phyloP scores from a whole-genome alignment of 2,329 filamentous ascomycete species.

The Pseudogymnoascus sp. region DNA sequence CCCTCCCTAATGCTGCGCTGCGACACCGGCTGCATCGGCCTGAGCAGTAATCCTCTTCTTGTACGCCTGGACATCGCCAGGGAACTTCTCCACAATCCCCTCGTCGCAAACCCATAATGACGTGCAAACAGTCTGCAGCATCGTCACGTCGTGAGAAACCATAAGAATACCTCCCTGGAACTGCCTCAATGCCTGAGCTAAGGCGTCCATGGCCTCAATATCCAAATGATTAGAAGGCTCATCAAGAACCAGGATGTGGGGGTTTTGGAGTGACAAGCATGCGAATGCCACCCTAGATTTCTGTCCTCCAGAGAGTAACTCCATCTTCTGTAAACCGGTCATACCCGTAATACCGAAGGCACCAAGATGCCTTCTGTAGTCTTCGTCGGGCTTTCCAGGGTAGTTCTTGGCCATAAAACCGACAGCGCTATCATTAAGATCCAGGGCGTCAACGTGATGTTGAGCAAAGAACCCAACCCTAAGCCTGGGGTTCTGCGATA shows the following conservation, averaged over 20 bases:
- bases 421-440: slow-evolving; percentile 80
- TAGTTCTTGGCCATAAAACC: slow-evolving; percentile 93
- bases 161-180: slow-evolving; percentile 96
- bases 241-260: slow-evolving; percentile 94
- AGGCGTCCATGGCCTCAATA: slow-evolving; percentile 97
- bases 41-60: slow-evolving; percentile 93
- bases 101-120: slow-evolving; percentile 95
- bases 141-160: slow-evolving; percentile 98
- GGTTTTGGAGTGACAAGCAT: slow-evolving; percentile 87
- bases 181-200: slow-evolving; percentile 71
- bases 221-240: slow-evolving; percentile 98
- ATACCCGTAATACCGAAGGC: slow-evolving; percentile 88
- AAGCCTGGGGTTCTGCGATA: slow-evolving; percentile 80
- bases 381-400: slow-evolving; percentile 86
- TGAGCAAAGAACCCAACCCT: slow-evolving; percentile 96
- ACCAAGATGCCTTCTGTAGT: slow-evolving; percentile 90
- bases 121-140: slow-evolving; percentile 92
- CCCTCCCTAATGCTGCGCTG: slow-evolving; percentile 48
- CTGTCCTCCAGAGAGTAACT: slow-evolving; percentile 85
- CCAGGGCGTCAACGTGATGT: slow-evolving; percentile 93
- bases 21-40: slow-evolving; percentile 81
- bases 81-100: slow-evolving; percentile 91
- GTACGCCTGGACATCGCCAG: slow-evolving; percentile 89
- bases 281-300: slow-evolving; percentile 98
- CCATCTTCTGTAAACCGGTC: slow-evolving; percentile 95